Base-by-base conservation (phyloP, 2,329 filamentous ascomycete genomes). In the Alternaria solani region DNA sequence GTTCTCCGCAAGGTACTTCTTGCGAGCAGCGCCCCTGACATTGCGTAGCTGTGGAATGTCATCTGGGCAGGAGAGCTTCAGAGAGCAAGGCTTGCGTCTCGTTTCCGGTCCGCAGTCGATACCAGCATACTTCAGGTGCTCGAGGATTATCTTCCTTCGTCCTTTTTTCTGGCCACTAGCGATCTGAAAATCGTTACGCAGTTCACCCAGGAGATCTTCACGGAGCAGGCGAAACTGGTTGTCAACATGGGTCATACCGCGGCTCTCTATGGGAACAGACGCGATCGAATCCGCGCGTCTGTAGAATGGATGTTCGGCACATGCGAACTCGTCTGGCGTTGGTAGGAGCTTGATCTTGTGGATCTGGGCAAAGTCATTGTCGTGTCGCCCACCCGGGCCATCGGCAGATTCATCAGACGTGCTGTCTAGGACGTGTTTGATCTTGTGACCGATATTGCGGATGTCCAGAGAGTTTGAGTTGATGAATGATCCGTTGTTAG, bases 191-290 rank as follows among this genome's bases (percentile, higher is more conserved):
- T 90, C 89, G 8, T 88, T 85, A 1, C 87, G 83, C 2, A 93
- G 79, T 62, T 90, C 89, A 0, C 82, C 85, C 0, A 93, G 76
- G 83, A 92, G 88, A 62, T 93, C 90, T 66, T 93, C 89, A 3
- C 91, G 81, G 0, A 92, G 79, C 0, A 93, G 82, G 0, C 91
- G 88, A 64, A 91, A 94, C 52, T 92, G 88, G 68, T 90, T 91
- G 67, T 91, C 90, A 0, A 91, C 74, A 70, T 92, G 88, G 0
- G 79, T 74, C 0, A 76, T 75, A 0, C 83, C 73, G 1, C 87
- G 82, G 0, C 73, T 66, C 1, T 78, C 59, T 12, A 69, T 32
- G 1, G 78, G 57, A 0, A 74, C 61, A 1, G 85, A 75, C 1
- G 79, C 74, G 0, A 90, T 78, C 2, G 85, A 84, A 4, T 83